A percentile compares a stretch with the other conserved stretches of the same genome.
Evolutionary conservation across 129 eudicot genomes (phyloP).

Genomic region (Erigeron canadensis): DNA sequence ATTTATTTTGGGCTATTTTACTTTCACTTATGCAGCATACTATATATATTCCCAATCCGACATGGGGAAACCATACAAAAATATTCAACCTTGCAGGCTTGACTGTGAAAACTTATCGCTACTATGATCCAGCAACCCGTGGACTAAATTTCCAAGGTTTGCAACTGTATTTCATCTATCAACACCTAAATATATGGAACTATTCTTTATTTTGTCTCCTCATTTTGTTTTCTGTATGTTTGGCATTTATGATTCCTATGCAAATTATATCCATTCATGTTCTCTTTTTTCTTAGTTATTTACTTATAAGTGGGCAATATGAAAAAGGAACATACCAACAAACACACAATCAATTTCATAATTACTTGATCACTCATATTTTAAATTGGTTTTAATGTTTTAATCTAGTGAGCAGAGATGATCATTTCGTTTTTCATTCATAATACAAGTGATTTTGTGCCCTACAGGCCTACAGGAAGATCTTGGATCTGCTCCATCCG

Average conservation of each 20-base stretch:
- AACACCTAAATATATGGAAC: not conserved
- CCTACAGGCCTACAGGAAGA: slow-evolving; percentile 77
- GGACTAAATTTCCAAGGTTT: slow-evolving; percentile 84
- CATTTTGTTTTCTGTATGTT: not conserved
- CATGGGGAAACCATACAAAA: slow-evolving; percentile 95
- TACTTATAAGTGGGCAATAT: too few relatives aligned
- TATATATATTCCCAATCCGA: slow-evolving; percentile 81
- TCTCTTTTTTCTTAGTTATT: not conserved
- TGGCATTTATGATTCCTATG: slow-evolving; percentile 1
- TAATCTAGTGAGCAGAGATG: not conserved
- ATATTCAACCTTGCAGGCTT: slow-evolving; percentile 75
- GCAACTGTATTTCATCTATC: slow-evolving; percentile 16
- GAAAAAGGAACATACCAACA: too few relatives aligned
- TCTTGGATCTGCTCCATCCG: slow-evolving; percentile 90
- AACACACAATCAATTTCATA: not conserved
- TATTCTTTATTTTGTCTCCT: not conserved
- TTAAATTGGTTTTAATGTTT: not conserved
- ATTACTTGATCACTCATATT: not conserved
- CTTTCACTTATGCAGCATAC: slow-evolving; percentile 46
- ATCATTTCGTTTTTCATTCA: not conserved
- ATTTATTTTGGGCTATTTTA: not conserved
- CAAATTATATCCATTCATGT: not conserved
- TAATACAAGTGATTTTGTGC: slow-evolving; percentile 8
- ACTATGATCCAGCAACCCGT: slow-evolving; percentile 88
- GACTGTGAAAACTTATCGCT: slow-evolving; percentile 73